phyloP scores from a whole-genome alignment of 805 yeast species.

The Sungouiella blattae region DNA sequence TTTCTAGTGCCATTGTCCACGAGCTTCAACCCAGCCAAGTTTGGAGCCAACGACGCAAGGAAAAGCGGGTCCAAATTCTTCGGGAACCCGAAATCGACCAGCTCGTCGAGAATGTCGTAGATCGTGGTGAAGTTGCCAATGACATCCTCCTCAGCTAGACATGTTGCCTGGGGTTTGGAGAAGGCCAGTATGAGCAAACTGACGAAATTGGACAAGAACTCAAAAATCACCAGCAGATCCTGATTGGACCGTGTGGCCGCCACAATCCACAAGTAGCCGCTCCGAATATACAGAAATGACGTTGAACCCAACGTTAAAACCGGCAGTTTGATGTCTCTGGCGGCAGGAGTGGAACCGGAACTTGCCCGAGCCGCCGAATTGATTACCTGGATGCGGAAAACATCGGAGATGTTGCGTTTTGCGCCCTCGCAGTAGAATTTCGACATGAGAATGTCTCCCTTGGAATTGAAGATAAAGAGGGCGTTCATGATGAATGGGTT shows the following conservation, averaged over 20 bases:
- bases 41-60: constrained; percentile 15
- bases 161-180: constrained; percentile 9
- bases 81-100: constrained; percentile 76
- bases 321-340: constrained; percentile 33
- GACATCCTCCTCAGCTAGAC: constrained; percentile 39
- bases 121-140: constrained; percentile 64
- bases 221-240: constrained; percentile 77
- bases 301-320: constrained; percentile 86
- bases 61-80: constrained; percentile 51
- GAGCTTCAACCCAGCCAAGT: constrained; percentile 7
- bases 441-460: constrained; percentile 82
- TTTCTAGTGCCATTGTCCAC: constrained; percentile 1
- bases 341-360: constrained; percentile 15
- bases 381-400: constrained; percentile 89
- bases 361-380: constrained; percentile 39
- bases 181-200: constrained; percentile 42
- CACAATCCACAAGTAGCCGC: constrained; percentile 68
- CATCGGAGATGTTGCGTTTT: constrained; percentile 75
- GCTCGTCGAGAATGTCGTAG: constrained; percentile 75
- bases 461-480: constrained; percentile 68
- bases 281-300: constrained; percentile 74
- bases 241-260: constrained; percentile 88
- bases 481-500: constrained; percentile 66
- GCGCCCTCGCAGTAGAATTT: constrained; percentile 71
- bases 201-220: constrained; percentile 66